Conservation (phyloP, 2,329 filamentous ascomycete genomes). For the Arthroderma sp. region DNA sequence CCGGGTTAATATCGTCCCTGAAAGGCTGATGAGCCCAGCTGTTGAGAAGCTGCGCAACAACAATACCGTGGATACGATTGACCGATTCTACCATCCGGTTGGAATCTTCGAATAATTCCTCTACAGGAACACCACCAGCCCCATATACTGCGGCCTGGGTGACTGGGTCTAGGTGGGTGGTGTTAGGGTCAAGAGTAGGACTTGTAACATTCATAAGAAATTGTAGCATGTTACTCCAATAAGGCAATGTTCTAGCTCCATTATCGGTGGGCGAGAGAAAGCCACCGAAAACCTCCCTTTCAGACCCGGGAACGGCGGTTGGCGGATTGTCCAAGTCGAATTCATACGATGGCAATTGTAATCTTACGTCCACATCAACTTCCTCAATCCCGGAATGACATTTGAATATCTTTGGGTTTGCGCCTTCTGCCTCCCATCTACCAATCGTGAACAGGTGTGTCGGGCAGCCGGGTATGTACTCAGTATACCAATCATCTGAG, state of each 20-base stretch:
- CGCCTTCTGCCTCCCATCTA: too few relatives aligned
- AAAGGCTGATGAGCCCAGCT: conserved; percentile 6
- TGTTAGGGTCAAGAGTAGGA: too few relatives aligned
- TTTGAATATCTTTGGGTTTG: neutral
- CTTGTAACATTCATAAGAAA: too few relatives aligned
- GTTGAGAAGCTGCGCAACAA: conserved; percentile 6
- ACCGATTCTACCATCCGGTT: neutral
- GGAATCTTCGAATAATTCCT: conserved; percentile 3
- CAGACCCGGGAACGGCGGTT: conserved; percentile 5
- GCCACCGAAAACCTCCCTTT: neutral
- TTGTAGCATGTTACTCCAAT: too few relatives aligned
- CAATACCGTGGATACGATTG: conserved; percentile 5
- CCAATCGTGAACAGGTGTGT: too few relatives aligned
- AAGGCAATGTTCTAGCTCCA: neutral
- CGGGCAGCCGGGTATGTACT: too few relatives aligned
- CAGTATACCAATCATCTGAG: too few relatives aligned
- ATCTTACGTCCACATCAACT: conserved; percentile 8
- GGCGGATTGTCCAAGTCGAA: conserved; percentile 7
- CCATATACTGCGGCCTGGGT: conserved; percentile 1
- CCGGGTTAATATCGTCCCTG: neutral
- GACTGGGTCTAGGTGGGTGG: too few relatives aligned
- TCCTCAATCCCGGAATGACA: conserved; percentile 8
- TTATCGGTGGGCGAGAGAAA: neutral
- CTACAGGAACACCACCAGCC: conserved; percentile 4
- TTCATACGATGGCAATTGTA: neutral